Base-by-base conservation (phyloP, 2,329 filamentous ascomycete species). In the Byssoonygena ceratinophila region DNA sequence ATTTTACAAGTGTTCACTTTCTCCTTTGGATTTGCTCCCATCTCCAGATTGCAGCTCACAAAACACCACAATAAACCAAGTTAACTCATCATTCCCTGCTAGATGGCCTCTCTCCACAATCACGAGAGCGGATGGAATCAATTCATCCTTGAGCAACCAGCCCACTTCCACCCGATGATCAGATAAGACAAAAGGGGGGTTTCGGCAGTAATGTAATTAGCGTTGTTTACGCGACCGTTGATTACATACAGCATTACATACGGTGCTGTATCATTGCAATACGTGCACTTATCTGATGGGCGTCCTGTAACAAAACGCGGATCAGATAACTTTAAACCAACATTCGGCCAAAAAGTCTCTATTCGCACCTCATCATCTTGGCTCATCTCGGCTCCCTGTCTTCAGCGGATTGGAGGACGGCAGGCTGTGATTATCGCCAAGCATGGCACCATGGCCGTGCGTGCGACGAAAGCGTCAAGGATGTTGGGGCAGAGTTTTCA, bases 261-360 rank as follows among this genome's bases (percentile, higher is more conserved):
- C 39, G 23, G 5, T 25, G 23, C 23, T 27, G 8, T 25, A 5
- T 14, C 8, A n/a, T n/a, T 27, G 16, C 20, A n/a, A 27, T 44
- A 27, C 40, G 23, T 4, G 40, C n/a, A 23, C 3, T 49, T 49
- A 49, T 49, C 46, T 49, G 46, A 49, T 49, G n/a, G n/a, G n/a
- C n/a, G n/a, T n/a, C n/a, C n/a, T n/a, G n/a, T n/a, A n/a, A n/a
- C n/a, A 40, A 40, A 11, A 12, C 31, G 8, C 48, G 37, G 48
- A 51, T 51, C 48, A 44, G 48, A 51, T 51, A 51, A 51, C 48
- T 36, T 51, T 44, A 51, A 51, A 32, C 18, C 16, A 32, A 25
- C 48, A 23, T 5, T 36, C 48, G 5, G 14, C 32, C n/a, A n/a
- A n/a, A 22, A 43, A 41, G 22, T 41, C 41, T n/a, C 14, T 49